These are phyloP conservation scores for Lactarius deliciosus DNA, from an alignment of 768 basidiomycete genomes.

Conservation along the genomic window DNA sequence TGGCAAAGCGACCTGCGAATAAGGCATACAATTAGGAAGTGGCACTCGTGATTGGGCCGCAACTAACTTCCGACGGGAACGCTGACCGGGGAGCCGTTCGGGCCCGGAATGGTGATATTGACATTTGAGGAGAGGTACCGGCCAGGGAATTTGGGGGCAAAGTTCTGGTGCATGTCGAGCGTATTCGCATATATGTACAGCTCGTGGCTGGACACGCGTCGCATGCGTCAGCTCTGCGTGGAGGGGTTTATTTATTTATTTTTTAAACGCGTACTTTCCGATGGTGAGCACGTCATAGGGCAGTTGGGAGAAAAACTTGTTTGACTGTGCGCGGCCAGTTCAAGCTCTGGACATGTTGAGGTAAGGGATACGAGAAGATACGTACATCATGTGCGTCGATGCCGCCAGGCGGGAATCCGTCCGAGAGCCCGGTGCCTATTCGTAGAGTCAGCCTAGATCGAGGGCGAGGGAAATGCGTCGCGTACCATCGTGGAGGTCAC, in stretches of 20 bases:
- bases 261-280: slow-evolving; percentile 61
- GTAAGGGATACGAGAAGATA: neutral
- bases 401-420: slow-evolving; percentile 68
- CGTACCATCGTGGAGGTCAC: slow-evolving; percentile 71
- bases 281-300: slow-evolving; percentile 84
- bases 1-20: slow-evolving; percentile 54
- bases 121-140: slow-evolving; percentile 83
- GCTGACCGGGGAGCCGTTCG: slow-evolving; percentile 38
- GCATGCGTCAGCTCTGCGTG: neutral
- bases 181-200: slow-evolving; percentile 67
- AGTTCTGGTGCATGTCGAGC: slow-evolving; percentile 70
- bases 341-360: slow-evolving; percentile 1
- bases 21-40: neutral
- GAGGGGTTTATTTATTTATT: no score
- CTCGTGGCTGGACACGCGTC: slow-evolving; percentile 58
- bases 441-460: slow-evolving; percentile 26
- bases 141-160: slow-evolving; percentile 63
- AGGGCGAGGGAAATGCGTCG: neutral
- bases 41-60: neutral
- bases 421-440: slow-evolving; percentile 73
- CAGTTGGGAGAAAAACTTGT: slow-evolving; percentile 67
- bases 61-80: slow-evolving; percentile 48
- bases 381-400: slow-evolving; percentile 73
- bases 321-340: slow-evolving; percentile 45
- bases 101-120: slow-evolving; percentile 69